Base-by-base conservation (phyloP, 1,139 yeast species). In the Yamadazyma atlantica region DNA sequence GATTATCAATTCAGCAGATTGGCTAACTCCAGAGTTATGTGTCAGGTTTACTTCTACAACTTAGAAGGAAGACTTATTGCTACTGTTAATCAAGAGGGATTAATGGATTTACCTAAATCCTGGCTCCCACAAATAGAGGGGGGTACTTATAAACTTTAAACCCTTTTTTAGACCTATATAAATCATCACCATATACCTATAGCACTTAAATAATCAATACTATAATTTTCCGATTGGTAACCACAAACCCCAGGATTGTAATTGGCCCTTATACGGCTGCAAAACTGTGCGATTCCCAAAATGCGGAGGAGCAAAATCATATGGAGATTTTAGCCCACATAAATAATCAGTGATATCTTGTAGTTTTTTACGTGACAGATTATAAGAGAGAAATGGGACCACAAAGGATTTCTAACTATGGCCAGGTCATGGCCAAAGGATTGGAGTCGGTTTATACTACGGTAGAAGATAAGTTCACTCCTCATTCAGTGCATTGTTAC, bases 1-100 rank as follows among this genome's bases (percentile, higher is more conserved):
- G 62, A 60, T 30, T 64, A 60, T 46, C 54, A 49, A 37, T 62
- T 68, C 22, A 59, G 60, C 6, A 55, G 72, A 32, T 57, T 66
- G 46, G 51, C 63, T 41, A 69, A 69, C 46, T 65, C 67, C 49
- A 54, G 76, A 36, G 73, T 64, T 4, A 54, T 69, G 45, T 54
- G 67, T 33, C 54, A 54, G 33, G 69, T 64, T 8, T 54, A 57
- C 24, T 56, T 61, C 42, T 69, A 56, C 44, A 63, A 62, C 34
- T 42, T 53, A 32, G 54, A 55, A 12, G 69, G 68, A 6, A 57
- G 57, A 33, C 54, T 62, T 37, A 55, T 68, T 33, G 74, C 74
- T 14, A 57, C 65, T 6, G 54, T 67, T 7, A 48, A 50, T 18
- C 75, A 69, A 49, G 76, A 69, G 48, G 74, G 66, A 1, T 53